Evolutionary conservation across 2,329 filamentous ascomycete genomes (phyloP), one percentile per base, ranked within the genome.

Genomic region (Lachnellula cervina): DNA sequence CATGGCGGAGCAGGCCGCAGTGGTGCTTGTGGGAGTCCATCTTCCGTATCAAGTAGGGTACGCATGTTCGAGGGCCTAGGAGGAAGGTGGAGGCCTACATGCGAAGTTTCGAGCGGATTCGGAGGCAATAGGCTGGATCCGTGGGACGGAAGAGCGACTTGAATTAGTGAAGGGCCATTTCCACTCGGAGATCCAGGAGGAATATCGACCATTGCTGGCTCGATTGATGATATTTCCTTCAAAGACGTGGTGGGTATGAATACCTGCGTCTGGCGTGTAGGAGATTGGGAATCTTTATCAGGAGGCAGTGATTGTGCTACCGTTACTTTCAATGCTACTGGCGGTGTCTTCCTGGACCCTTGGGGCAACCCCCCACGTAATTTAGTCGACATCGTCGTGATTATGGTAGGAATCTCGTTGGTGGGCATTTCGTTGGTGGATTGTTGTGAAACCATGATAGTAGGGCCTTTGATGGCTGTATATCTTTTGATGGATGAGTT

Each of bases 401-500:
- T 19, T 32, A 44, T 52, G 17, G 57, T 46, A 28, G 56, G 47
- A 8, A 50, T 35, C 16, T 40, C 37, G 14, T 25, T 14, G 23
- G 6, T 46, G 13, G 23, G 21, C 11, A 21, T 44, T 17, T 17
- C 19, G 11, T 19, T 44, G 4, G 42, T 42, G 6, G 5, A 11
- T 47, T 44, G 9, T 51, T 17, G 35, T 3, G 52, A 21, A n/a
- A 19, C 11, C 3, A 51, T 38, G 17, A 54, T 32, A 13, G 34
- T 45, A 9, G 59, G 48, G 16, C 35, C 56, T 28, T 54, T 62
- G 14, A 55, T 51, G 13, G 60, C 50, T 14, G 57, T 62, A 44
- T 57, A 67, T 17, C 63, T 57, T 47, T 62, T 66, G 35, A 51
- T 64, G 16, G 65, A 66, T 4, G 62, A 60, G 38, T 60, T 62